Percentiles rank a stretch among this genome's conserved stretches.
Evolutionary conservation across 257 asterid species (phyloP).

Genomic region (Fraxinus cuspidata): DNA sequence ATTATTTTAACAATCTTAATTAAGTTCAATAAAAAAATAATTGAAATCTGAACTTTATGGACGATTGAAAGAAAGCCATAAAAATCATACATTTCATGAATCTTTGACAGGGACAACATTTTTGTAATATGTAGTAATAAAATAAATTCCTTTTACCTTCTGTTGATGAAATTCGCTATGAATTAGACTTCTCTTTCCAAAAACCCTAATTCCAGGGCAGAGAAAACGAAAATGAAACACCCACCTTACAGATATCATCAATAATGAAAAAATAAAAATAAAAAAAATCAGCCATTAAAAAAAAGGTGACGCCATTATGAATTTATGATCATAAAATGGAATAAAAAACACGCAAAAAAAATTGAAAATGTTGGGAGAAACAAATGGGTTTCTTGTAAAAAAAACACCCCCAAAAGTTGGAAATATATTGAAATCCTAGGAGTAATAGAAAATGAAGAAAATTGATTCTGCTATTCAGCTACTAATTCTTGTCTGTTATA

Average conservation of each 20-base stretch:
- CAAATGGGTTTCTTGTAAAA: background rate
- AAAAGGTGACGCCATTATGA: conserved; percentile 1
- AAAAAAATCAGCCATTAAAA: conserved; percentile 8
- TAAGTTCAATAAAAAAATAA: too few species aligned
- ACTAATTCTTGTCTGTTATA: background rate
- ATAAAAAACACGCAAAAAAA: background rate
- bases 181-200: conserved; percentile 6
- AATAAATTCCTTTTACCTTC: too few species aligned
- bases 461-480: conserved; percentile 8
- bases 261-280: conserved; percentile 16
- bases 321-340: conserved; percentile 10
- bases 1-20: too few species aligned
- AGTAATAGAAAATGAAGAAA: background rate
- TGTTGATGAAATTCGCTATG: conserved; percentile 13
- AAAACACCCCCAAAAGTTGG: conserved; percentile 4
- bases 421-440: background rate
- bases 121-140: too few species aligned
- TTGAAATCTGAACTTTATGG: too few species aligned
- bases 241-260: conserved; percentile 19
- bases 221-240: background rate
- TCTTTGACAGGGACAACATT: background rate
- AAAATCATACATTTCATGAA: too few species aligned
- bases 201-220: conserved; percentile 40
- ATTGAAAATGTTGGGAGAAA: background rate
- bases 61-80: too few species aligned